Evolutionary conservation across 805 yeast genomes (phyloP), one percentile per base, ranked within the genome.

Genomic region (Kluyveromyces siamensis): DNA sequence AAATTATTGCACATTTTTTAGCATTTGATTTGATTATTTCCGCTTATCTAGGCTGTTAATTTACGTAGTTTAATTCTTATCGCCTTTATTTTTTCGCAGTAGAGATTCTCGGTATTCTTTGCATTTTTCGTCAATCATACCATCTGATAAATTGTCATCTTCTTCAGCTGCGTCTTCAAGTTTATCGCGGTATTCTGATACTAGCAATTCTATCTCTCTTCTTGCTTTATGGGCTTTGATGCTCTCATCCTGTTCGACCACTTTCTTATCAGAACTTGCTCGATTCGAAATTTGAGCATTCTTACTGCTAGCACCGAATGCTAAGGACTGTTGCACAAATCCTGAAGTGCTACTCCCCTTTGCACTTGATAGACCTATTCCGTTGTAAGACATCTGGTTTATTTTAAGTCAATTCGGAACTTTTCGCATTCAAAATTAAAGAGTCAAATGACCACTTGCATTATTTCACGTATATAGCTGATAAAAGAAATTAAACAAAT

Each of bases 341-440:
- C 69, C 69, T 2, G 67, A 63, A 1, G 69, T 65, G 14, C 65
- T 53, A 2, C 66, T 61, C 1, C 69, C 69, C 49, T 65, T 65
- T 4, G 69, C 67, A 41, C 60, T 56, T 21, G 56, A 54, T 40
- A 65, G 45, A 4, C 69, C 69, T 8, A 65, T 54, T 7, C 64
- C 65, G 45, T 62, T 60, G 44, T 59, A 60, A 8, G 67, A 61
- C 67, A 62, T 62, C 14, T 10, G 11, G 7, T 11, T 2, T 30
- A 7, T 30, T 30, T 13, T 13, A 3, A 11, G 14, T 30, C 35
- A 13, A 30, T 21, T 21, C 8, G 35, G 35, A 13, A 30, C 35
- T 10, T 30, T 30, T 30, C 14, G 35, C 35, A 13, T 30, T 30
- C 6, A 21, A 21, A 6, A 21, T 21, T 21, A 21, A 21, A 21